phyloP scores from a whole-genome alignment of 495 filamentous ascomycete genomes.

The Neurospora tetrasperma region DNA sequence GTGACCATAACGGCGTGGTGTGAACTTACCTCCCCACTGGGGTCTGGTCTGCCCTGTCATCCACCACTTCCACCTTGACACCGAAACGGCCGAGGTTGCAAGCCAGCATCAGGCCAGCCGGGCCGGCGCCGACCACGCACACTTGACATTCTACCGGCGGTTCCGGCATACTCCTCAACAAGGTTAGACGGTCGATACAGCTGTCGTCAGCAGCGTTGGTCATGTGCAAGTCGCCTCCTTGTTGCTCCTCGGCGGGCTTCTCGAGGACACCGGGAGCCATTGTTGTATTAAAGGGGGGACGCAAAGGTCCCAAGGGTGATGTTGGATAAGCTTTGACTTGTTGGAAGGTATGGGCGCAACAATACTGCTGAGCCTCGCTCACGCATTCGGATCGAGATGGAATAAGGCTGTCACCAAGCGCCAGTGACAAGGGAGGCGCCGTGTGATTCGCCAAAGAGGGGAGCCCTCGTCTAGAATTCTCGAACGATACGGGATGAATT shows the following conservation, averaged over 20 bases:
- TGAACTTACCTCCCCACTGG: slow-evolving; percentile 43
- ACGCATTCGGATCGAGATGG: not conserved
- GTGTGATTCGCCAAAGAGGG: not conserved
- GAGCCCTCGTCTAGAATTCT: not conserved
- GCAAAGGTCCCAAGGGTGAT: not conserved
- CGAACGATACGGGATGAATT: not conserved
- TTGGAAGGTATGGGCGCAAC: not conserved
- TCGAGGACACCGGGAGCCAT: slow-evolving; percentile 23
- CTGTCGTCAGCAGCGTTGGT: slow-evolving; percentile 15
- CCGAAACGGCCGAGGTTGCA: slow-evolving; percentile 58
- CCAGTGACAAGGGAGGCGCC: not conserved
- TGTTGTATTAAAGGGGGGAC: not conserved
- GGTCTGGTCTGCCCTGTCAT: slow-evolving; percentile 52
- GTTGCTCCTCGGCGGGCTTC: slow-evolving; percentile 18
- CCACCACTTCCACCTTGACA: slow-evolving; percentile 48
- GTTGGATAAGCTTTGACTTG: not conserved
- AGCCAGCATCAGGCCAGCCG: slow-evolving; percentile 61
- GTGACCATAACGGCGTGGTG: not conserved
- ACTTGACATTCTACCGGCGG: slow-evolving; percentile 37
- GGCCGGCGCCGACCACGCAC: slow-evolving; percentile 60
- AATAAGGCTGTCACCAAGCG: not conserved
- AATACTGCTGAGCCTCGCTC: not conserved
- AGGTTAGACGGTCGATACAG: slow-evolving; percentile 25
- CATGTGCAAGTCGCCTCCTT: slow-evolving; percentile 12
- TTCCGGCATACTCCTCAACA: slow-evolving; percentile 30